Evolutionary conservation across 345 rosid genomes (phyloP).

Genomic region (Eucalyptus marginata): DNA sequence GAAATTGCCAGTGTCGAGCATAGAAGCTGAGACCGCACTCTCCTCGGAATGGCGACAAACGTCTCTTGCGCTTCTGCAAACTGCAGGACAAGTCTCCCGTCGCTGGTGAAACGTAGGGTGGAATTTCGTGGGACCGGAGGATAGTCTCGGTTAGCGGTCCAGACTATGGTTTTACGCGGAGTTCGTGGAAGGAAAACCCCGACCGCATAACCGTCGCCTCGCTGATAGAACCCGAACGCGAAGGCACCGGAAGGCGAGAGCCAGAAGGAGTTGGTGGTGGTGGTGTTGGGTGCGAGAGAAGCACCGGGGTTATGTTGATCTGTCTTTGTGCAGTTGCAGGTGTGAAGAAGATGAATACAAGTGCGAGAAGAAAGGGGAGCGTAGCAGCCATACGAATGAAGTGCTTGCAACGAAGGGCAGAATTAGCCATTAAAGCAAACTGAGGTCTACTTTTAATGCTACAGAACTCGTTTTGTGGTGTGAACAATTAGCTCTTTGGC

Average conservation of each 20-base stretch:
- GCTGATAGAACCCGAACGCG: slow-evolving; percentile 17
- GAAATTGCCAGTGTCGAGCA: slow-evolving; percentile 19
- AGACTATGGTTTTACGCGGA: not conserved
- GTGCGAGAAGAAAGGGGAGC: not conserved
- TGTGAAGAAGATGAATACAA: not conserved
- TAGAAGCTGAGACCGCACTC: slow-evolving; percentile 5
- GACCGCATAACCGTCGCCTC: slow-evolving; percentile 2
- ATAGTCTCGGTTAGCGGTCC: slow-evolving; percentile 1
- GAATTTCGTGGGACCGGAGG: not conserved
- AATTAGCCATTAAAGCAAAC: not conserved
- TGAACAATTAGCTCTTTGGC: not conserved
- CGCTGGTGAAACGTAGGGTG: not conserved
- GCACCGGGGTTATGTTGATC: slow-evolving; percentile 2
- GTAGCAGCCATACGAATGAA: not conserved
- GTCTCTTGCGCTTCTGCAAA: not conserved
- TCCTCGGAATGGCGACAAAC: not conserved
- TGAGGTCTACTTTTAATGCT: not conserved
- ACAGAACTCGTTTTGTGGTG: not conserved
- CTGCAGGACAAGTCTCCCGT: slow-evolving; percentile 1
- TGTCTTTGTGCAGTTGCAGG: not conserved
- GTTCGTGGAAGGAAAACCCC: slow-evolving; percentile 10
- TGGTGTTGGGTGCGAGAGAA: not conserved
- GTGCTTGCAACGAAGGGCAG: not conserved
- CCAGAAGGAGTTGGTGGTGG: not conserved
- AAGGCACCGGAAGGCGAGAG: slow-evolving; percentile 16